phyloP scores from a whole-genome alignment of 495 filamentous ascomycete genomes.

The Tricharina praecox region DNA sequence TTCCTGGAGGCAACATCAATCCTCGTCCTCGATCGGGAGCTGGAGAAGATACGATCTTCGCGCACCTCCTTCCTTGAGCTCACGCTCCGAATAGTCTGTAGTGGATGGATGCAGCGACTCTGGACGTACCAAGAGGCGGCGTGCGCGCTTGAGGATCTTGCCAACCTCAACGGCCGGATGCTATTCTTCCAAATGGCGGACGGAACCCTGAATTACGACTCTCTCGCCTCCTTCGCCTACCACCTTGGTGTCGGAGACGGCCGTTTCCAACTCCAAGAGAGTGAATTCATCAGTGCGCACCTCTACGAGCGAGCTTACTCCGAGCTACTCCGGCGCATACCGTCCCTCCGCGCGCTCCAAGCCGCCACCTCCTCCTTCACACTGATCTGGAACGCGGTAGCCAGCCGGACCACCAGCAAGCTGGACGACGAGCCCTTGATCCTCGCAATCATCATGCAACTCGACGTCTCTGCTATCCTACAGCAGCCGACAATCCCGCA shows the following conservation, averaged over 20 bases:
- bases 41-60: background rate
- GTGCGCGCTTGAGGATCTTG: background rate
- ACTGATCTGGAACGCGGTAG: background rate
- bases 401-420: background rate
- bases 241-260: background rate
- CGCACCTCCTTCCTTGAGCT: background rate
- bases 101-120: constrained; percentile 6
- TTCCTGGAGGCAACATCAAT: background rate
- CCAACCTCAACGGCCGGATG: background rate
- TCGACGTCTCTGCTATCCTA: background rate
- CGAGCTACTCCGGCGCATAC: background rate
- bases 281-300: background rate
- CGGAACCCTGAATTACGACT: background rate
- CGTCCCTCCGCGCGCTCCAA: background rate
- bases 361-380: background rate
- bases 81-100: background rate
- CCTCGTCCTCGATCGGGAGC: background rate
- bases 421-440: background rate
- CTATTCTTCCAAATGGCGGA: background rate
- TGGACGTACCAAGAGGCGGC: constrained; percentile 5
- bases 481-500: background rate
- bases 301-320: background rate
- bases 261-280: background rate
- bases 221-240: background rate
- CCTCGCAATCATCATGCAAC: background rate